These are phyloP conservation scores for Spergularia bocconei DNA, from an alignment of 148 eudicot genomes.

Conservation along the genomic window DNA sequence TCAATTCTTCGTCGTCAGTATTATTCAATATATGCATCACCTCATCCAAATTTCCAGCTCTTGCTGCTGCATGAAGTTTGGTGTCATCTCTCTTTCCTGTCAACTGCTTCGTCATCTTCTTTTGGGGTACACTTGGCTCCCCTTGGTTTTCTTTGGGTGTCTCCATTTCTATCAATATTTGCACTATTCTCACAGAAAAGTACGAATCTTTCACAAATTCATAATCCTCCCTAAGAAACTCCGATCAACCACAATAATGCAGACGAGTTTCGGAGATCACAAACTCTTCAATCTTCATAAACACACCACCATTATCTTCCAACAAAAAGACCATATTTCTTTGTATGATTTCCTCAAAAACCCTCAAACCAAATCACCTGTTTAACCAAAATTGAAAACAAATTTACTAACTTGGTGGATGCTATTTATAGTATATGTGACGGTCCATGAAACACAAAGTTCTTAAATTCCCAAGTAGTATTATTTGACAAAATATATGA, in stretches of 20 bases:
- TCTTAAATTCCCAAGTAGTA: background rate
- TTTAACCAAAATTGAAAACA: background rate
- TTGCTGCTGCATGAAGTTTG: conserved; percentile 35
- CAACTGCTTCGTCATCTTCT: conserved; percentile 72
- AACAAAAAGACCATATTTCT: background rate
- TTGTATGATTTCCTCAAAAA: background rate
- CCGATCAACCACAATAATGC: conserved; percentile 2
- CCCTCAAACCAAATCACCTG: conserved; percentile 5
- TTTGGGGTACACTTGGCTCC: conserved; percentile 28
- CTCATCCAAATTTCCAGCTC: conserved; percentile 44
- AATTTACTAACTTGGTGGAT: background rate
- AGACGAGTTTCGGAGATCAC: background rate
- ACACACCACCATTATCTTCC: background rate
- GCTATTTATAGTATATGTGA: background rate
- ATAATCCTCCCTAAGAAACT: background rate
- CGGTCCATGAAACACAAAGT: background rate
- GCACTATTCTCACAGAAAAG: background rate
- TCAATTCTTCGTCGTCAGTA: conserved; percentile 45
- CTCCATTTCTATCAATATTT: conserved; percentile 19
- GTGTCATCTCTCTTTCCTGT: conserved; percentile 64
- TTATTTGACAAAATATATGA: background rate
- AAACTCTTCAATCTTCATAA: background rate
- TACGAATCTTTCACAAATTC: conserved; percentile 20
- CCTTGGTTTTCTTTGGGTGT: conserved; percentile 9
- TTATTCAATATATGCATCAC: conserved; percentile 40